A percentile compares a stretch with the other conserved stretches of the same genome.
phyloP scores from a whole-genome alignment of 192 early-diverging fungal species.

The Coemansia sp. region DNA sequence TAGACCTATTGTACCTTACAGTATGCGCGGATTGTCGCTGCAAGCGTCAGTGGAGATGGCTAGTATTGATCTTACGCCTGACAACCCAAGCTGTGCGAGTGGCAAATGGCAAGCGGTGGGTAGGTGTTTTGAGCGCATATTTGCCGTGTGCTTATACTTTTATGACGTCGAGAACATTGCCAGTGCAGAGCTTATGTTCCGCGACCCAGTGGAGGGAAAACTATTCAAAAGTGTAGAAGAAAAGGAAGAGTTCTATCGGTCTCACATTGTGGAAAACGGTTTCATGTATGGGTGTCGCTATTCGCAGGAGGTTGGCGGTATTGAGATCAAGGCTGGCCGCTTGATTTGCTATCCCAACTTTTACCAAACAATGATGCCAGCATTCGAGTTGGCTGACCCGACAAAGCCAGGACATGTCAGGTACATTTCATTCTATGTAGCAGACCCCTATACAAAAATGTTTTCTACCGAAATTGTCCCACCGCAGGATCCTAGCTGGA shows the following conservation, averaged over 20 bases:
- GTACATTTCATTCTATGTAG: background rate
- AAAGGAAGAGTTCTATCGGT: background rate
- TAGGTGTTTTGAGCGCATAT: slow-evolving; percentile 68
- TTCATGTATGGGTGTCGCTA: background rate
- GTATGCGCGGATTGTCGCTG: slow-evolving; percentile 39
- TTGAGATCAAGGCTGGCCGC: background rate
- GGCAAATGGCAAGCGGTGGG: slow-evolving; percentile 72
- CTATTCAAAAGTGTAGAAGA: background rate
- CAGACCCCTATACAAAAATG: background rate
- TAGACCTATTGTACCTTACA: slow-evolving; percentile 24
- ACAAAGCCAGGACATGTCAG: background rate
- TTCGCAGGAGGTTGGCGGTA: background rate
- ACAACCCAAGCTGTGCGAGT: slow-evolving; percentile 60
- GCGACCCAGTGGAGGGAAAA: background rate
- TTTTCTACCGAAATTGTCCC: background rate
- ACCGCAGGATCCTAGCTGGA: background rate
- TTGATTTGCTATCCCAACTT: background rate
- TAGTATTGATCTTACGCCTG: slow-evolving; percentile 69
- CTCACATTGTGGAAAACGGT: background rate
- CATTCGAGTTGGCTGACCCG: background rate
- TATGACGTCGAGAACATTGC: slow-evolving; percentile 71
- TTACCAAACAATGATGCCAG: slow-evolving; percentile 5
- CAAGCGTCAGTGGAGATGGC: slow-evolving; percentile 74
- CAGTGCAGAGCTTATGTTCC: background rate
- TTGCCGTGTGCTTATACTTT: slow-evolving; percentile 74